phyloP scores from a whole-genome alignment of 108 stramenopile genomes.

The Aurantiochytrium sp. region DNA sequence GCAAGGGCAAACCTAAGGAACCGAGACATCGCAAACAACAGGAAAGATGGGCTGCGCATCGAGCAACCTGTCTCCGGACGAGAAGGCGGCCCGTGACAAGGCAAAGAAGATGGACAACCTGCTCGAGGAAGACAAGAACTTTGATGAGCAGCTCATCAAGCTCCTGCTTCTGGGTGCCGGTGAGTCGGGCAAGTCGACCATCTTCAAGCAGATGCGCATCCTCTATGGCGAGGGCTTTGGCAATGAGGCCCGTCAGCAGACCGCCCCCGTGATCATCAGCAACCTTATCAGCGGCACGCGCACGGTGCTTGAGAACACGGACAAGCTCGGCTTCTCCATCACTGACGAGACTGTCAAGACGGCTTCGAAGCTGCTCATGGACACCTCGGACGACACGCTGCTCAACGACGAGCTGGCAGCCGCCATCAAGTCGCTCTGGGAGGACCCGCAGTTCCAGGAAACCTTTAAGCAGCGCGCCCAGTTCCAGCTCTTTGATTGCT shows the following conservation, averaged over 20 bases:
- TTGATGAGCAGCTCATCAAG: not conserved
- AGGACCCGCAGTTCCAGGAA: slow-evolving; percentile 31
- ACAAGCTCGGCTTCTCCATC: not conserved
- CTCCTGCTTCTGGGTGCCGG: slow-evolving; percentile 31
- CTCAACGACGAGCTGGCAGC: slow-evolving; percentile 27
- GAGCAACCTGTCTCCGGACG: not conserved
- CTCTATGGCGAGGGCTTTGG: slow-evolving; percentile 30
- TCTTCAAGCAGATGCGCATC: slow-evolving; percentile 48
- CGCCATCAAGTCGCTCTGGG: slow-evolving; percentile 40
- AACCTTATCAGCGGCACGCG: slow-evolving; percentile 8
- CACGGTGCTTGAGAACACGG: slow-evolving; percentile 1
- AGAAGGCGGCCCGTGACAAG: not conserved
- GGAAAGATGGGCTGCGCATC: slow-evolving; percentile 7
- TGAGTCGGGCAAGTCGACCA: slow-evolving; percentile 41
- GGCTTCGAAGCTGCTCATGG: not conserved
- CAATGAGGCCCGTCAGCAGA: slow-evolving; percentile 22
- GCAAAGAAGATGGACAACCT: slow-evolving; percentile 9
- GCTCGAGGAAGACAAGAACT: not conserved
- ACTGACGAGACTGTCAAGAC: not conserved
- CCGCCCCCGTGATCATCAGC: not conserved
- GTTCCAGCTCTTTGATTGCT: slow-evolving; percentile 22
- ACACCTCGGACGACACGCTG: not conserved
- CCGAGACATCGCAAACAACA: not conserved
- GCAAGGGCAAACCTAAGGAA: too few species aligned
- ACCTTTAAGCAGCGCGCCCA: slow-evolving; percentile 10